Evolutionary conservation across 306 rosid species (phyloP).

Genomic region (Quercus ilex): DNA sequence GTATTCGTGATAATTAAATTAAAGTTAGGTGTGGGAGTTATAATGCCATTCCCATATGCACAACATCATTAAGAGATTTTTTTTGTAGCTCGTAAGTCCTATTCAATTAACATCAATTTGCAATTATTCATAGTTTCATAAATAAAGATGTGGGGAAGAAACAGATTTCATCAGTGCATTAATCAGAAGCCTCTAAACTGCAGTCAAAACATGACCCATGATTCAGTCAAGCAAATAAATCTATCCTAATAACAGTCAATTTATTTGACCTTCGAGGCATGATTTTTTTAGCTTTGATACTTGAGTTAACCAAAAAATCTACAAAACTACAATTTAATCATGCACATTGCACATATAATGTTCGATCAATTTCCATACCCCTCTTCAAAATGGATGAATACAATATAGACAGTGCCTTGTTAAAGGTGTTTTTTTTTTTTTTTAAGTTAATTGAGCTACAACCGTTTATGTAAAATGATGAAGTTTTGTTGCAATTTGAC

Average conservation of each 20-base stretch:
- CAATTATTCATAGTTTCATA: neutral
- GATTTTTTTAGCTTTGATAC: too few relatives aligned
- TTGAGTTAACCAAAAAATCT: too few relatives aligned
- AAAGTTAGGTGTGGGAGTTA: neutral
- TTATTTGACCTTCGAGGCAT: too few relatives aligned
- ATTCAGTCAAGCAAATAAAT: neutral
- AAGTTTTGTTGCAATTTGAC: too few relatives aligned
- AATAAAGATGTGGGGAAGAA: too few relatives aligned
- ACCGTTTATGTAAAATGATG: too few relatives aligned
- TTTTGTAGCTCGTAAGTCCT: neutral
- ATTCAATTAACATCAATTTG: neutral
- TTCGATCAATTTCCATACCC: neutral
- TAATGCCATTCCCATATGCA: slow-evolving; percentile 1
- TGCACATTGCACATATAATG: neutral
- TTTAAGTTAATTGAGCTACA: too few relatives aligned
- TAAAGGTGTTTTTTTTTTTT: too few relatives aligned
- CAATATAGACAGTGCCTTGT: too few relatives aligned
- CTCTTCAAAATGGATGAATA: neutral
- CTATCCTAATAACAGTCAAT: neutral
- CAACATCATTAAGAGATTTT: neutral
- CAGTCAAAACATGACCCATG: neutral
- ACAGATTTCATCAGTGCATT: too few relatives aligned
- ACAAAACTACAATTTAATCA: neutral
- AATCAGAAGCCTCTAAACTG: neutral
- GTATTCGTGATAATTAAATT: neutral